These are phyloP conservation scores for Phytophthora sojae DNA, from an alignment of 352 stramenopile species.

Conservation along the genomic window DNA sequence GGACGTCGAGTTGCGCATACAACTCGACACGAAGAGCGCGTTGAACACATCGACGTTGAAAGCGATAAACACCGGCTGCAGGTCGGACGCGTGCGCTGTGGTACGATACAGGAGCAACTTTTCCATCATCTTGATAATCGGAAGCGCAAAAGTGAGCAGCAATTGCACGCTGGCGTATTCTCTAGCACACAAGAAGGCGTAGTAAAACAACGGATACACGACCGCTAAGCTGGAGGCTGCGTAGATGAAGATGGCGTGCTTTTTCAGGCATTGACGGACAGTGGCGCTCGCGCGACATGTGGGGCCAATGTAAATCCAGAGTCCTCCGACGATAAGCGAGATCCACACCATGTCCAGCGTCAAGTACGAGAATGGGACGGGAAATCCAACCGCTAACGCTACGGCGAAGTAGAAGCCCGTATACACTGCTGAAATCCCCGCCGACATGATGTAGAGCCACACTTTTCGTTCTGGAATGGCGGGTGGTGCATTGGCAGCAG, in stretches of 20 bases:
- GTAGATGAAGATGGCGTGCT: constrained; percentile 24
- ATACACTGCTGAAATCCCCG: constrained; percentile 10
- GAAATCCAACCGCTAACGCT: constrained; percentile 22
- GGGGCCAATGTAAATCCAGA: constrained; percentile 27
- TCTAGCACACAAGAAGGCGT: constrained; percentile 23
- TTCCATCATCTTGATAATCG: constrained; percentile 30
- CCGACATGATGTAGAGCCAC: constrained; percentile 14
- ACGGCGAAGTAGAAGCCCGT: constrained; percentile 21
- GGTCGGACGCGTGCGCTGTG: constrained; percentile 22
- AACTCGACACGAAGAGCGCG: constrained; percentile 42
- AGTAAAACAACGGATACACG: constrained; percentile 33
- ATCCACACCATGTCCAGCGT: constrained; percentile 32
- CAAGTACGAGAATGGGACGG: constrained; percentile 29
- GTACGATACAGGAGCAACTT: constrained; percentile 32
- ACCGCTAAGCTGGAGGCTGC: constrained; percentile 24
- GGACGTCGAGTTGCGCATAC: constrained; percentile 39
- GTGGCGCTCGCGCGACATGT: constrained; percentile 1
- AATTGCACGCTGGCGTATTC: constrained; percentile 19
- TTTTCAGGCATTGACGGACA: constrained; percentile 14
- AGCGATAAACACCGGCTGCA: constrained; percentile 31
- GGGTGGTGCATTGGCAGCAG: constrained; percentile 23
- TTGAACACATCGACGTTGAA: constrained; percentile 50
- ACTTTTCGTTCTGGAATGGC: constrained; percentile 11
- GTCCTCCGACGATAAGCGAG: constrained; percentile 10
- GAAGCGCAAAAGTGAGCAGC: constrained; percentile 29